A percentile compares a stretch with the other conserved stretches of the same genome.
phyloP scores from a whole-genome alignment of 345 rosid genomes.

The Firmiana major region DNA sequence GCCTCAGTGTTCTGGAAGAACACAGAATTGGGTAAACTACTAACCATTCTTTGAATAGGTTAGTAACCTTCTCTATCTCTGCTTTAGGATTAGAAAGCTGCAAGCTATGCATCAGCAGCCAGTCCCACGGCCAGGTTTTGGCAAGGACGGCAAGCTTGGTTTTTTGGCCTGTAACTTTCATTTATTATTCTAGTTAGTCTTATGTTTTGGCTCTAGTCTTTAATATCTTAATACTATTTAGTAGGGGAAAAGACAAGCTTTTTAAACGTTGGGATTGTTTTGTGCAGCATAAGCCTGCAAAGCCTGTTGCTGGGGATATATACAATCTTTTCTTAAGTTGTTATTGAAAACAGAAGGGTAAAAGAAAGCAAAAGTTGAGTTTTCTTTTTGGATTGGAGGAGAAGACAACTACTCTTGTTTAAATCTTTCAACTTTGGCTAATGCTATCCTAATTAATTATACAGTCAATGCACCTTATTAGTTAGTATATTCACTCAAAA shows the following conservation, averaged over 20 bases:
- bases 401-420: neutral
- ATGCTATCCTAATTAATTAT: too few species aligned
- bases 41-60: neutral
- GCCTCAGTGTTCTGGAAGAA: too few species aligned
- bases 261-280: neutral
- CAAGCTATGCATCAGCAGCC: neutral
- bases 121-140: neutral
- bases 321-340: too few species aligned
- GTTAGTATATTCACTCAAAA: neutral
- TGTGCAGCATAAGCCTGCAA: neutral
- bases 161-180: neutral
- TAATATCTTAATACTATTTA: neutral
- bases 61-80: neutral
- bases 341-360: neutral
- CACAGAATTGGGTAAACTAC: neutral
- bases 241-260: neutral
- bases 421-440: too few species aligned
- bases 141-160: neutral
- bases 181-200: neutral
- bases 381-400: neutral
- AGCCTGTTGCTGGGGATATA: neutral
- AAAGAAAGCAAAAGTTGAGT: neutral
- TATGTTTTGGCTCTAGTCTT: neutral
- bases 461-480: neutral
- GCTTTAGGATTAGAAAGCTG: neutral